A percentile compares a stretch with the other conserved stretches of the same genome.
Evolutionary conservation across 176 grass and related monocot species (phyloP).

Genomic region (Triticum urartu): DNA sequence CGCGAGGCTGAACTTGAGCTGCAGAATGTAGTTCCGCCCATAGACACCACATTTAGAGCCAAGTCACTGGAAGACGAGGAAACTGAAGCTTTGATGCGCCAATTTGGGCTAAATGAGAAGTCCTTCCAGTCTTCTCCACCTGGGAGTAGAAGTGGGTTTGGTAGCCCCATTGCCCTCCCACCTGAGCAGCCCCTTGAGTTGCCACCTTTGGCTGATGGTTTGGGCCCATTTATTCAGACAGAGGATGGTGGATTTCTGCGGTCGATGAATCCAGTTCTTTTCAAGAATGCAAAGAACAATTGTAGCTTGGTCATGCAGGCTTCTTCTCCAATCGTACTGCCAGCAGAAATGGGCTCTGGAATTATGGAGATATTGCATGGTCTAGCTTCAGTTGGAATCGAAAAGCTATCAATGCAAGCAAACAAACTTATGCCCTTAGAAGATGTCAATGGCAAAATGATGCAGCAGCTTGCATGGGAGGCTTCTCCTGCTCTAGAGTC

Average conservation of each 20-base stretch:
- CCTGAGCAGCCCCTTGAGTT: constrained; percentile 57
- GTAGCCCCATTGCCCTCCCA: constrained; percentile 72
- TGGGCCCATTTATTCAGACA: constrained; percentile 89
- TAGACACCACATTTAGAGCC: constrained; percentile 47
- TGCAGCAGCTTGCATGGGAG: constrained; percentile 89
- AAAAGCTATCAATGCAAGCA: constrained; percentile 87
- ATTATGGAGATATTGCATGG: constrained; percentile 93
- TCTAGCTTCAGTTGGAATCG: constrained; percentile 86
- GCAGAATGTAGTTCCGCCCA: constrained; percentile 40
- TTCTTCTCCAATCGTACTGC: constrained; percentile 88
- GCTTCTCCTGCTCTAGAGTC: constrained; percentile 55
- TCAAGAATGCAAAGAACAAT: constrained; percentile 84
- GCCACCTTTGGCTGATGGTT: constrained; percentile 64
- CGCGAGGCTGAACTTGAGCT: constrained; percentile 71
- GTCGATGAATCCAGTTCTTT: constrained; percentile 75
- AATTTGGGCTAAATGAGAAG: constrained; percentile 72
- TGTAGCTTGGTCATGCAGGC: constrained; percentile 91
- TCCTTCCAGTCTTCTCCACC: constrained; percentile 73
- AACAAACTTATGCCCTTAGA: constrained; percentile 96
- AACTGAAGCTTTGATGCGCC: constrained; percentile 87
- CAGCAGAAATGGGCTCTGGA: constrained; percentile 93
- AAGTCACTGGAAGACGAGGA: constrained; percentile 82
- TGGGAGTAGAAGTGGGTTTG: constrained; percentile 62
- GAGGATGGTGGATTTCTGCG: constrained; percentile 81
- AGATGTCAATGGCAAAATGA: constrained; percentile 90